phyloP scores from a whole-genome alignment of 306 rosid genomes.

The Acacia acuminata region DNA sequence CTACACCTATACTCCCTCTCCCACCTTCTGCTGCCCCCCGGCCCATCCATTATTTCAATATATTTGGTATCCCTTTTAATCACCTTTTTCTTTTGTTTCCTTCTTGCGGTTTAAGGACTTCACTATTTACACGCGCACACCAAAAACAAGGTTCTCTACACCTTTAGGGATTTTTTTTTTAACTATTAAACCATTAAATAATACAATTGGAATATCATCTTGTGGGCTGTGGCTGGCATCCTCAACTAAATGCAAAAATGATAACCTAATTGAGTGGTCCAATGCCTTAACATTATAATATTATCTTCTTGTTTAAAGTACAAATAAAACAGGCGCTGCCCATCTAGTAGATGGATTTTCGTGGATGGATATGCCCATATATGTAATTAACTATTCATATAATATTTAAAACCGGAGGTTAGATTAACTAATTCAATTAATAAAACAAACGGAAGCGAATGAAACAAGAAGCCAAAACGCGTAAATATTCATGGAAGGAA shows the following conservation, averaged over 20 bases:
- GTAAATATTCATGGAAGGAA: constrained; percentile 12
- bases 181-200: background rate
- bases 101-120: background rate
- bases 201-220: background rate
- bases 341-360: background rate
- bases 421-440: too few species aligned
- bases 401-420: too few species aligned
- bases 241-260: background rate
- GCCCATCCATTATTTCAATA: background rate
- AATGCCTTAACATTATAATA: background rate
- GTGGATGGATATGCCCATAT: background rate
- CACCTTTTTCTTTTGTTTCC: background rate
- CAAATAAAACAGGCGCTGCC: constrained; percentile 1
- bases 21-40: background rate
- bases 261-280: constrained; percentile 38
- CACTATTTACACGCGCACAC: background rate
- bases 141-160: background rate
- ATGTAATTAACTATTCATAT: background rate
- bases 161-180: background rate
- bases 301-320: background rate
- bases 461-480: constrained; percentile 9
- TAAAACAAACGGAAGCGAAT: background rate
- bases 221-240: constrained; percentile 4
- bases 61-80: too few species aligned
- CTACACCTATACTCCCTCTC: background rate